A percentile compares a stretch with the other conserved stretches of the same genome.
Evolutionary conservation across 352 stramenopile genomes (phyloP).

Genomic region (Pythium coloratum): DNA sequence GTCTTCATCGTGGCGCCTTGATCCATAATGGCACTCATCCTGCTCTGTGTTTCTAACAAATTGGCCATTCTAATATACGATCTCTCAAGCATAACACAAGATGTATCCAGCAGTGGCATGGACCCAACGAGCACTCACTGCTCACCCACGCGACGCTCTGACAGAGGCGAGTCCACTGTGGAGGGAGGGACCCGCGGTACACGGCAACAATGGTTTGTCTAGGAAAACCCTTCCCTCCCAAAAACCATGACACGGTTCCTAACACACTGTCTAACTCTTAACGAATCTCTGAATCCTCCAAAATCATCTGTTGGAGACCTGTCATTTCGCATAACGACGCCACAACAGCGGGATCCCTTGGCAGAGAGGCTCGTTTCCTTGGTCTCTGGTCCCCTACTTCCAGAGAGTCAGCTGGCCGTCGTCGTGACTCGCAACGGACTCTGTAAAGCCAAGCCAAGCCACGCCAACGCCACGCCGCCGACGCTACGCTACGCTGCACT

Average conservation of each 20-base stretch:
- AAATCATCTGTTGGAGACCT: background rate
- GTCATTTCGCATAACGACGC: constrained; percentile 15
- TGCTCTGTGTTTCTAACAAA: background rate
- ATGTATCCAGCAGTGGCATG: background rate
- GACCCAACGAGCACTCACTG: background rate
- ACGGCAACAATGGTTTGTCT: background rate
- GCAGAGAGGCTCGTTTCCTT: constrained; percentile 7
- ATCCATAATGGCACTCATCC: background rate
- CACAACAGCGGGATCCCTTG: constrained; percentile 14
- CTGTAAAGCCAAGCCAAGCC: background rate
- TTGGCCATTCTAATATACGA: constrained; percentile 2
- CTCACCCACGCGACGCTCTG: background rate
- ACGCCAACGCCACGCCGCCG: background rate
- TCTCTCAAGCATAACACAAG: background rate
- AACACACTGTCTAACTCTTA: background rate
- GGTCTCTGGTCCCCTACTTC: background rate
- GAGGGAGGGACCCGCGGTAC: too few species aligned
- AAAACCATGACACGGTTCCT: background rate
- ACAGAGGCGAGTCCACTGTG: too few species aligned
- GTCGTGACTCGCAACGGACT: background rate
- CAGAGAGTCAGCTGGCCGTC: constrained; percentile 26
- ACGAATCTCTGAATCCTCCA: background rate
- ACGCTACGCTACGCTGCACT: constrained; percentile 2
- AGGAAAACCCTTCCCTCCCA: constrained; percentile 6
- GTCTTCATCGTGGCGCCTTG: background rate